Conservation (phyloP, 345 rosid genomes). For the Carallia brachiata region DNA sequence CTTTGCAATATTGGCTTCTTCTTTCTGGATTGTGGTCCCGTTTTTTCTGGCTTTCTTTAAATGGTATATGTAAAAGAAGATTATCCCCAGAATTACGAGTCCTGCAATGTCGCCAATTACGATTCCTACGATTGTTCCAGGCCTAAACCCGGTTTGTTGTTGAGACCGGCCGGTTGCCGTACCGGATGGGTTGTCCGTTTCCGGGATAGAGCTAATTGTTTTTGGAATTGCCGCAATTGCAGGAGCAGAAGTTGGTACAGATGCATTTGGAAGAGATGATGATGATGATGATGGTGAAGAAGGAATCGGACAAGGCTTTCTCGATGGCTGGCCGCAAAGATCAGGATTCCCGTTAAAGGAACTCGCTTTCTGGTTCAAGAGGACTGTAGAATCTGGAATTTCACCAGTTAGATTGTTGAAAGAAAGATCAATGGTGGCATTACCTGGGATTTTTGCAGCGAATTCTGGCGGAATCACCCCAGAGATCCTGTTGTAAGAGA, state of each 20-base stretch:
- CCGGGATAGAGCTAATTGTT: conserved; percentile 23
- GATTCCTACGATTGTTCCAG: conserved; percentile 33
- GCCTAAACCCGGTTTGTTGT: conserved; percentile 21
- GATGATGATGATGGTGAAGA: conserved; percentile 34
- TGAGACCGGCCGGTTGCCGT: not conserved
- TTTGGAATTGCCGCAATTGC: conserved; percentile 49
- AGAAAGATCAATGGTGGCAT: conserved; percentile 71
- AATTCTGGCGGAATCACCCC: conserved; percentile 61
- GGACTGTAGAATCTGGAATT: conserved; percentile 51
- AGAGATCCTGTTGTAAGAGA: conserved; percentile 67
- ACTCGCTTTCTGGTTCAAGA: conserved; percentile 42
- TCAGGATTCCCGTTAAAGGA: conserved; percentile 61
- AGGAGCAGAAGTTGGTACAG: conserved; percentile 64
- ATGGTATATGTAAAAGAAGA: conserved; percentile 35
- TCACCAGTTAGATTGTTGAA: conserved; percentile 69
- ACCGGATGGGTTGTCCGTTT: conserved; percentile 2
- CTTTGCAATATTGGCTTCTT: conserved; percentile 43
- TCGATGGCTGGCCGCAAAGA: conserved; percentile 54
- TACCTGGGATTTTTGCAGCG: conserved; percentile 49
- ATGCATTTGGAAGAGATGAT: conserved; percentile 33
- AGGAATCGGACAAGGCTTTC: conserved; percentile 50
- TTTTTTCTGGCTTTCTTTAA: conserved; percentile 29
- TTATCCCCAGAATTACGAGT: conserved; percentile 25
- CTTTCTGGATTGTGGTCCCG: conserved; percentile 28
- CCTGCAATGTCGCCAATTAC: conserved; percentile 42